These are phyloP conservation scores for Staphylotrichum tortipilum DNA, from an alignment of 495 filamentous ascomycete species.

Conservation along the genomic window DNA sequence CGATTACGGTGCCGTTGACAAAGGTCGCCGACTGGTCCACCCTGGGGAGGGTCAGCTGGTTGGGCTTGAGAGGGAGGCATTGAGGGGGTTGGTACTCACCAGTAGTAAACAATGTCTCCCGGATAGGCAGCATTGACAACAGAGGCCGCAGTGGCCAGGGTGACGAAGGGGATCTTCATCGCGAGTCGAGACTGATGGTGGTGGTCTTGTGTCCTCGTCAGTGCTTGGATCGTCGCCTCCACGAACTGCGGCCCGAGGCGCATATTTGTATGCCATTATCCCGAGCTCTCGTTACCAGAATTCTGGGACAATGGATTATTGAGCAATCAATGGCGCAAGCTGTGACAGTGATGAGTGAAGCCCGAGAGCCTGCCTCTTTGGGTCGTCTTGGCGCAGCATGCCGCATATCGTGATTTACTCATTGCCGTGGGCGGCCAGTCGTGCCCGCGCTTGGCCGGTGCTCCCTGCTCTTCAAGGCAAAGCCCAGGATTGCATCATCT, in stretches of 20 bases:
- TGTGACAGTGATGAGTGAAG: constrained; percentile 7
- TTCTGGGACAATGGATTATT: no score
- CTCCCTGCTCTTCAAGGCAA: no score
- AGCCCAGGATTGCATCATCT: no score
- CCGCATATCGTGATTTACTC: no score
- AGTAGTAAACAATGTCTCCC: constrained; percentile 33
- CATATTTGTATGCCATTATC: no score
- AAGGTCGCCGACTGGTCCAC: constrained; percentile 25
- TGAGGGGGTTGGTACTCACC: constrained; percentile 8
- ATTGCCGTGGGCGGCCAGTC: no score
- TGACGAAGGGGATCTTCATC: constrained; percentile 10
- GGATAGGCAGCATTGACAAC: constrained; percentile 21
- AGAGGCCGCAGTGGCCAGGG: constrained; percentile 8
- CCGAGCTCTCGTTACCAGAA: no score
- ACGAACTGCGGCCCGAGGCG: no score
- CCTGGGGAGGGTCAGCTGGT: constrained; percentile 1
- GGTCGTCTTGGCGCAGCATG: background rate
- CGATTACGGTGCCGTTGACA: constrained; percentile 27
- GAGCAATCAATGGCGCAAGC: constrained; percentile 6
- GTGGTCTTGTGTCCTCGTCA: no score
- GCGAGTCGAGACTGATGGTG: background rate
- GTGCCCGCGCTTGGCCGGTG: no score
- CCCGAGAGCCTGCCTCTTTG: constrained; percentile 1
- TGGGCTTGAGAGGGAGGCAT: background rate
- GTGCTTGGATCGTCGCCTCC: no score